These are phyloP conservation scores for Xylaria sp. DNA, from an alignment of 2,329 filamentous ascomycete genomes.

Conservation along the genomic window DNA sequence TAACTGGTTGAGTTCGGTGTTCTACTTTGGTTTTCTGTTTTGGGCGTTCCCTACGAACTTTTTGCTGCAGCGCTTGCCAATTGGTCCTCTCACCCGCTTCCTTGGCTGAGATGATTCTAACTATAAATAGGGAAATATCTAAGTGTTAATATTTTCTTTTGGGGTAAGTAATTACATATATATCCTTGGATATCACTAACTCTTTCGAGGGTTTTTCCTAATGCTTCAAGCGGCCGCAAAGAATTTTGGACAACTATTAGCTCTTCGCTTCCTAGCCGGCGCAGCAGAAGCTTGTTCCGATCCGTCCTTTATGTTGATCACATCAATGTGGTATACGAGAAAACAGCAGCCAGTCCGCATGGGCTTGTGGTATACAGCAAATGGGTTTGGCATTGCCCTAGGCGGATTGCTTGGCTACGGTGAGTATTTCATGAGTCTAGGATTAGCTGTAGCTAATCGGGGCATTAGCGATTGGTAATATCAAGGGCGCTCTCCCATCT, in stretches of 20 bases:
- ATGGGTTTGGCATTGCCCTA: slow-evolving; percentile 64
- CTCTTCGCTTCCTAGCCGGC: slow-evolving; percentile 62
- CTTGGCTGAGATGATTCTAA: slow-evolving; percentile 4
- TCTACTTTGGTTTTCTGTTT: slow-evolving; percentile 65
- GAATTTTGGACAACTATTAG: slow-evolving; percentile 61
- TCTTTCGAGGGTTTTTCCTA: slow-evolving; percentile 54
- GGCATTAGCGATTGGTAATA: slow-evolving; percentile 58
- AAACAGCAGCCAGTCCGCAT: slow-evolving; percentile 66
- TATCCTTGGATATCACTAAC: neutral
- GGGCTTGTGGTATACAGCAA: slow-evolving; percentile 65
- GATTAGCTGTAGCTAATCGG: slow-evolving; percentile 11
- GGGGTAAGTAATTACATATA: slow-evolving; percentile 43
- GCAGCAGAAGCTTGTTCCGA: slow-evolving; percentile 66
- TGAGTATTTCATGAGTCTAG: slow-evolving; percentile 6
- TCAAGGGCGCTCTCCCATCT: slow-evolving; percentile 59
- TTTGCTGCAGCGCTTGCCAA: slow-evolving; percentile 61
- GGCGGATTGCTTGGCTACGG: slow-evolving; percentile 65
- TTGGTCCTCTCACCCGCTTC: slow-evolving; percentile 54
- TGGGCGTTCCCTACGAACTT: slow-evolving; percentile 66
- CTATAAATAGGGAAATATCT: slow-evolving; percentile 60
- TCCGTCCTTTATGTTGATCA: slow-evolving; percentile 67
- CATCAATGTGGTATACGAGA: slow-evolving; percentile 68
- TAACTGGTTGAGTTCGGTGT: slow-evolving; percentile 64
- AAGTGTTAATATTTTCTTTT: slow-evolving; percentile 57
- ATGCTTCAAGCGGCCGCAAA: slow-evolving; percentile 62